Base-by-base conservation (phyloP, 164 flowering plant species). In the Paratinospora sagittata region DNA sequence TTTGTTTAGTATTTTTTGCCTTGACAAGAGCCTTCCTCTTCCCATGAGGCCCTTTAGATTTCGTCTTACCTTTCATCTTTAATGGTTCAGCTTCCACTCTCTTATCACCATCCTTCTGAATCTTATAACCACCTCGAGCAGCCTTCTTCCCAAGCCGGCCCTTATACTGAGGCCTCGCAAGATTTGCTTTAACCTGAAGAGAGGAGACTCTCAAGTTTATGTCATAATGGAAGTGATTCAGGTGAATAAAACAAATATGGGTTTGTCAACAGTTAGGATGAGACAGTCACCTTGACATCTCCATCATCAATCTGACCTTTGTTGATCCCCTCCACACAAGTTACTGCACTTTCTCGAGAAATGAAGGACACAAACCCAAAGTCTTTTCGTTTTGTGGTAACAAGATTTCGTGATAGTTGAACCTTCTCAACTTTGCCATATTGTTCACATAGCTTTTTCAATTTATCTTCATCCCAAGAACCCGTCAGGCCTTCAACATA, bases 271-370 rank as follows among this genome's bases (percentile, higher is more conserved):
- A 17, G 26, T 55, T 19, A n/a, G n/a, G 23, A 58, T 36, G 49
- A 72, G 7, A 52, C 13, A 39, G 62, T 36, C 65, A 83, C 85
- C 81, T 81, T 79, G 64, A 45, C 52, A 45, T 83, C 77, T 34
- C 81, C 81, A 57, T 76, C 84, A 41, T 73, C 80, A 70, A 79
- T 69, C 65, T 74, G 71, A 37, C 78, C 67, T 72, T 27, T 76
- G 27, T 81, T 80, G 39, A 83, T 77, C 37, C 81, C 84, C 49
- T 76, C 82, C 55, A 81, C 70, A 63, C 86, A 83, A 67, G 84
- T 81, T 60, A 78, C n/a, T 11, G 86, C 84, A 72, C 78, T 81
- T 76, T 83, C 86, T 57, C 78, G 81, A 67, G 84, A 75, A 24
- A 66, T 39, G 52, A 81, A 83, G 9, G 78, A 69, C 64, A 83